A percentile compares a stretch with the other conserved stretches of the same genome.
Evolutionary conservation across 2,329 filamentous ascomycete genomes (phyloP).

Genomic region (Nemania bipapillata): DNA sequence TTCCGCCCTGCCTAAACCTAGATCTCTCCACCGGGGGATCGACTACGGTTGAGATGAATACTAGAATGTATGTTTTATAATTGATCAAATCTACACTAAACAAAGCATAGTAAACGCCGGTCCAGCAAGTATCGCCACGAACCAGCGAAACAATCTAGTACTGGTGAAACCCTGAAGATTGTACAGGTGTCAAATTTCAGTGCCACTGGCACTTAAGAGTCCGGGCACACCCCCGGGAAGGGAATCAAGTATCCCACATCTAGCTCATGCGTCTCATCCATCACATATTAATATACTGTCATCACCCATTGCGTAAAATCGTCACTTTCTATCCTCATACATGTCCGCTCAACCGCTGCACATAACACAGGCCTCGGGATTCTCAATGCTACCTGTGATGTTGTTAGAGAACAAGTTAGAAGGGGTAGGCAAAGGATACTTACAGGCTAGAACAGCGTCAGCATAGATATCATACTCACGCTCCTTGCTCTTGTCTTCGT

Average conservation of each 20-base stretch:
- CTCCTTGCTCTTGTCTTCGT: constrained; percentile 74
- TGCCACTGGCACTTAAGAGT: constrained; percentile 1
- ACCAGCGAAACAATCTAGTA: neutral
- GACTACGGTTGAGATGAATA: too few relatives aligned
- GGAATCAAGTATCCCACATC: neutral
- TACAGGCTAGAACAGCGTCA: constrained; percentile 87
- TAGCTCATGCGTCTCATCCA: constrained; percentile 20
- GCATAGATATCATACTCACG: constrained; percentile 95
- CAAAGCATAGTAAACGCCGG: constrained; percentile 24
- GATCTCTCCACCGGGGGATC: too few relatives aligned
- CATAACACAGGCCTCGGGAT: constrained; percentile 94
- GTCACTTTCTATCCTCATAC: constrained; percentile 32
- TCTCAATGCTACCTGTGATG: constrained; percentile 85
- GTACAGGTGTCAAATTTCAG: neutral
- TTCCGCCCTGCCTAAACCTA: too few relatives aligned
- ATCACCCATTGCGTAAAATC: constrained; percentile 44
- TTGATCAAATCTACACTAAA: constrained; percentile 9
- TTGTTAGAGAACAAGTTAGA: constrained; percentile 49
- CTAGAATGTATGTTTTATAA: neutral
- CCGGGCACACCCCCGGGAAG: neutral
- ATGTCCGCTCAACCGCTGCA: constrained; percentile 80
- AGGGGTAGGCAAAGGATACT: constrained; percentile 54
- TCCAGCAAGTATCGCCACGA: neutral
- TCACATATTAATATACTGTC: constrained; percentile 37
- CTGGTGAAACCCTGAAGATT: constrained; percentile 9